phyloP scores from a whole-genome alignment of 768 basidiomycete species.

The Pleurotus ostreatus region DNA sequence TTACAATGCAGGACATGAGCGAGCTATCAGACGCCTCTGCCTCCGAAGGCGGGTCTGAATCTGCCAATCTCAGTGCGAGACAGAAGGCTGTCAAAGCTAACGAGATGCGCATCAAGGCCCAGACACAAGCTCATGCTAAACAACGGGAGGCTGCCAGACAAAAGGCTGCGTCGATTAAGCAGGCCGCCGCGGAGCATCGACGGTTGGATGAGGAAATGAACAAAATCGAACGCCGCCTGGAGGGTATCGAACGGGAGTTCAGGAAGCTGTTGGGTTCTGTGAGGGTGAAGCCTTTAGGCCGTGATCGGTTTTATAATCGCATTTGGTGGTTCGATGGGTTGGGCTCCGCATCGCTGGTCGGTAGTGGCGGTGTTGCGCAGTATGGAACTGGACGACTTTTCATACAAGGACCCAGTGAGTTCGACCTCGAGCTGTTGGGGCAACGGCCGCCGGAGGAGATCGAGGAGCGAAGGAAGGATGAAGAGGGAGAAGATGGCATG shows the following conservation, averaged over 20 bases:
- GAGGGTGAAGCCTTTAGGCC: constrained; percentile 84
- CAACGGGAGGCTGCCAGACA: constrained; percentile 76
- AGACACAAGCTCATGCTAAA: constrained; percentile 63
- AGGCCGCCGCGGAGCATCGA: constrained; percentile 78
- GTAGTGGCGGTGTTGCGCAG: constrained; percentile 71
- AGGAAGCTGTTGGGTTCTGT: constrained; percentile 82
- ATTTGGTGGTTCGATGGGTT: constrained; percentile 99
- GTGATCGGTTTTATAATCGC: constrained; percentile 91
- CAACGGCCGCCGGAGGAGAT: constrained; percentile 58
- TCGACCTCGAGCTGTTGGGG: constrained; percentile 70
- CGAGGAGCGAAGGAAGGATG: constrained; percentile 58
- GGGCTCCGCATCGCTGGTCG: constrained; percentile 78
- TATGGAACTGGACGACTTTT: constrained; percentile 91
- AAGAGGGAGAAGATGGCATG: constrained; percentile 77
- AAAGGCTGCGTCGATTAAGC: constrained; percentile 77
- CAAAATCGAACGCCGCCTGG: constrained; percentile 74
- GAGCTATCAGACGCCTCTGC: constrained; percentile 69
- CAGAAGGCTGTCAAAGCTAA: constrained; percentile 47
- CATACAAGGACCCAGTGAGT: constrained; percentile 85
- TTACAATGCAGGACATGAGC: constrained; percentile 59
- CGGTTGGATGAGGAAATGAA: constrained; percentile 86
- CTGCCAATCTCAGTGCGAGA: constrained; percentile 35
- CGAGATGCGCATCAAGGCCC: constrained; percentile 48
- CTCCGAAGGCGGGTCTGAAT: constrained; percentile 61
- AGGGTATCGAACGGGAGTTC: constrained; percentile 91